phyloP scores from a whole-genome alignment of 2,329 filamentous ascomycete species.

The Gliomastix tumulicola region DNA sequence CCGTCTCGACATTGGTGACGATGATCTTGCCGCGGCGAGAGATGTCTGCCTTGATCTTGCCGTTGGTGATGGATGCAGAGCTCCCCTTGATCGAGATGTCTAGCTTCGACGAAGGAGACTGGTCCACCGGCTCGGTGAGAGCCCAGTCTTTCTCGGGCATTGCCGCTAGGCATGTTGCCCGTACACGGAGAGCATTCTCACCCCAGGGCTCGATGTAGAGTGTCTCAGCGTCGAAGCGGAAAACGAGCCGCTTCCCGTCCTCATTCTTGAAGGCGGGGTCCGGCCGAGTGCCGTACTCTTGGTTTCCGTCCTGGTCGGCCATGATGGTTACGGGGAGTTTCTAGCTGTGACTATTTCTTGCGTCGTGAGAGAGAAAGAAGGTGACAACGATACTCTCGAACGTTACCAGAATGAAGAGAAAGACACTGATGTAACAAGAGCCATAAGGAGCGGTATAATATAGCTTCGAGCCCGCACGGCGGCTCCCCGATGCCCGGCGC shows the following conservation, averaged over 20 bases:
- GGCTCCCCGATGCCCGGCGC: too few relatives aligned
- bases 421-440: too few relatives aligned
- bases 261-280: slow-evolving; percentile 6
- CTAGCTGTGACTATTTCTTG: too few relatives aligned
- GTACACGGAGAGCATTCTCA: slow-evolving; percentile 34
- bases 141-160: slow-evolving; percentile 31
- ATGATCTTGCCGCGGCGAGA: slow-evolving; percentile 18
- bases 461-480: too few relatives aligned
- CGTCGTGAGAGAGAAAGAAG: too few relatives aligned
- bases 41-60: slow-evolving; percentile 19
- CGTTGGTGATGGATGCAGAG: slow-evolving; percentile 11
- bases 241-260: slow-evolving; percentile 15
- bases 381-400: too few relatives aligned
- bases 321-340: too few relatives aligned
- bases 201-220: slow-evolving; percentile 44
- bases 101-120: not conserved
- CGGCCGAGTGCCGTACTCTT: slow-evolving; percentile 2
- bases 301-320: slow-evolving; percentile 1
- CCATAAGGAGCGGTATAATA: too few relatives aligned
- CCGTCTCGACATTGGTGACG: slow-evolving; percentile 13
- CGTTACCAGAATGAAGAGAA: too few relatives aligned
- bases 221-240: slow-evolving; percentile 32
- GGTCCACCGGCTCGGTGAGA: slow-evolving; percentile 13
- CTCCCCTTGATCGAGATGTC: not conserved
- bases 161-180: slow-evolving; percentile 29